These are phyloP conservation scores for Amoebophrya sp. DNA, from an alignment of 169 alveolate species.

Conservation along the genomic window DNA sequence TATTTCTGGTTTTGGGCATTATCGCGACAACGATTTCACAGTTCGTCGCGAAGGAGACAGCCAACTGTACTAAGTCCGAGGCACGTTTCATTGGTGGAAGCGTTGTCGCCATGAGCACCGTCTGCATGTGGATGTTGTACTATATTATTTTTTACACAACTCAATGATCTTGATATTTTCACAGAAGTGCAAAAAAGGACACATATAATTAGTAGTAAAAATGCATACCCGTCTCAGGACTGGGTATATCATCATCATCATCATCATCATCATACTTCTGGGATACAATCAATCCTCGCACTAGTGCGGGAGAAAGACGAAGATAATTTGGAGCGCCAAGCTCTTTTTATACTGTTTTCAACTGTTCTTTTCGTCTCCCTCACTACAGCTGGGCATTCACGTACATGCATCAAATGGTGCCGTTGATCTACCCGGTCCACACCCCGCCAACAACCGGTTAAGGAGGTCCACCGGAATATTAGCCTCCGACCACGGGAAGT, in stretches of 20 bases:
- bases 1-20: background rate
- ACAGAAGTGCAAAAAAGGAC: background rate
- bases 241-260: no score
- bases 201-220: no score
- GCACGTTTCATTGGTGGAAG: background rate
- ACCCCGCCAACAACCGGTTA: background rate
- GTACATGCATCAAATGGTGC: conserved; percentile 25
- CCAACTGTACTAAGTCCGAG: background rate
- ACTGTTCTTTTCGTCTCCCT: no score
- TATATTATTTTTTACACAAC: background rate
- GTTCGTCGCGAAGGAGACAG: background rate
- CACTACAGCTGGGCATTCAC: conserved; percentile 18
- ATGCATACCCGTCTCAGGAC: no score
- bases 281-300: no score
- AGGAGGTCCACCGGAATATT: no score
- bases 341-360: no score
- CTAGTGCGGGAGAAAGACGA: no score
- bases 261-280: no score
- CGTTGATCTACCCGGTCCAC: conserved; percentile 14
- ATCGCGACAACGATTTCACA: background rate
- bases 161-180: background rate
- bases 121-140: conserved; percentile 27
- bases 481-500: no score
- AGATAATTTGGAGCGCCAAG: no score
- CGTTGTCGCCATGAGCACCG: background rate